Evolutionary conservation across 768 basidiomycete genomes (phyloP), one percentile per base, ranked within the genome.

Genomic region (Russula virescens): DNA sequence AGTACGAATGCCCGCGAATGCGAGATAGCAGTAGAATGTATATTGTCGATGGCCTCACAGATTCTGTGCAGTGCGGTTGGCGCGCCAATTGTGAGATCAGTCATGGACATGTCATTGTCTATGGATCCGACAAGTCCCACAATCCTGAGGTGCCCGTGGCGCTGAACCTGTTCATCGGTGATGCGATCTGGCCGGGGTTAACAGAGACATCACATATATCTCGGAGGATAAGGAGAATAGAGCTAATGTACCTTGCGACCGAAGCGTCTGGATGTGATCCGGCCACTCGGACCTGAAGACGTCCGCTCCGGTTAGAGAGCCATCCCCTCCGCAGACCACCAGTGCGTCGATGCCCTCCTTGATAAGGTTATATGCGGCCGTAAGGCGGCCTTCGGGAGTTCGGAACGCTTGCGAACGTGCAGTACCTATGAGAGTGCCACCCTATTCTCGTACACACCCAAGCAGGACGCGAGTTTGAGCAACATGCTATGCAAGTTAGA

Each of bases 91-190:
- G 97, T 99, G 71, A 97, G 75, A 74, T 98, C 94, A 21, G 97
- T 98, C 83, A 96, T 81, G 18, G 91, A 89, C 95, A 99, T 98
- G 73, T 98, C 97, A 71, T 99, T 99, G 76, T 99, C 97, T 71
- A 99, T 98, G 5, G 94, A 96, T 40, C 97, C 97, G 63, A 98
- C 97, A 46, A 99, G 85, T n/a, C 97, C 97, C 65, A 96, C 96
- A 68, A 99, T 97, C 74, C 84, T 90, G 66, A 99, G 87, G 70
- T 98, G 91, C 25, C 84, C 79, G 69, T 94, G 88, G 16, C 77
- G 76, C n/a, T 79, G 71, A 38, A 81, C 80, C 70, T 97, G 89
- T 40, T 83, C 85, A 28, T 84, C 79, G 1, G 86, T 85, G 72
- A 99, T 97, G 67, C 81, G 79, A 52, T 81, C 89, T 91, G 68